Conservation (phyloP, 805 yeast species). For the Cyberlindnera mississippiensis region DNA sequence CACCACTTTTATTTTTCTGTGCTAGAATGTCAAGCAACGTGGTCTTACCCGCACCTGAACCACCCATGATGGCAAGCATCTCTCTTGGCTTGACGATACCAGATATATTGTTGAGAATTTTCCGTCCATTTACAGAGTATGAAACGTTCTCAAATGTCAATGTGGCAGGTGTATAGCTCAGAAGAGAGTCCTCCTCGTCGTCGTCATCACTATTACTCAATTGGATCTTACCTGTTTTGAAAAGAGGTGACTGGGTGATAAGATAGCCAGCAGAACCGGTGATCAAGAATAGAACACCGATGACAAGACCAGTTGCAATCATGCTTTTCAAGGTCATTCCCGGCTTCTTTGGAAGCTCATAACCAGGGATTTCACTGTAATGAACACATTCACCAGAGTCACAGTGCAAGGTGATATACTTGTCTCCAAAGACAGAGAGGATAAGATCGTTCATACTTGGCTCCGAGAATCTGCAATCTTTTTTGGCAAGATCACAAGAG, state of each 20-base stretch:
- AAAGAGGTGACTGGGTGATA: constrained; percentile 59
- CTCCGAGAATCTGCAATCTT: constrained; percentile 77
- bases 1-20: constrained; percentile 78
- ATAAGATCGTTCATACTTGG: constrained; percentile 96
- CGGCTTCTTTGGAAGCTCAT: constrained; percentile 54
- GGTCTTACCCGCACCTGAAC: constrained; percentile 98
- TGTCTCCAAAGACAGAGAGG: constrained; percentile 91
- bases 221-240: constrained; percentile 32
- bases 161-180: constrained; percentile 60
- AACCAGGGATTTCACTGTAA: constrained; percentile 90
- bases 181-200: constrained; percentile 40
- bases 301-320: constrained; percentile 41
- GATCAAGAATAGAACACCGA: constrained; percentile 36
- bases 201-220: constrained; percentile 28
- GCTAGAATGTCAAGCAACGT: constrained; percentile 90
- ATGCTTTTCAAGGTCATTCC: constrained; percentile 44
- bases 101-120: constrained; percentile 57
- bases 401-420: constrained; percentile 77
- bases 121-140: constrained; percentile 51
- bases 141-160: constrained; percentile 71
- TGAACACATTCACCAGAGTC: constrained; percentile 89
- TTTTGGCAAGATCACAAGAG: constrained; percentile 62
- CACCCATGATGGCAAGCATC: constrained; percentile 95
- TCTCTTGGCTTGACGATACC: constrained; percentile 86
- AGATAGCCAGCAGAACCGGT: constrained; percentile 40